phyloP scores from a whole-genome alignment of 1,284 basidiomycete genomes.

The Cryptococcus sp. region DNA sequence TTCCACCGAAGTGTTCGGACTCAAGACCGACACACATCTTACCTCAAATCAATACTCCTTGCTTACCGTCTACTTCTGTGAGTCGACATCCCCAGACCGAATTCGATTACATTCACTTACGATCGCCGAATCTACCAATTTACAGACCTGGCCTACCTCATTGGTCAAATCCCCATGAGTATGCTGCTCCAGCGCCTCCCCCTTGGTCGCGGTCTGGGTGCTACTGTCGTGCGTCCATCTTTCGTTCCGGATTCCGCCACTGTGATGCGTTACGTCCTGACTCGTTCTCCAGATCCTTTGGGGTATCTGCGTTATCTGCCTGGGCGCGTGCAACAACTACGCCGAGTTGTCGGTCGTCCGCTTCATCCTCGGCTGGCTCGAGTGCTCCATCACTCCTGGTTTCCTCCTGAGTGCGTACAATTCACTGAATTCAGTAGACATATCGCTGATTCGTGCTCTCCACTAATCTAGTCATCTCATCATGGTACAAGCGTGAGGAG shows the following conservation, averaged over 20 bases:
- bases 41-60: conserved; percentile 29
- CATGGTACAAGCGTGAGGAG: conserved; percentile 37
- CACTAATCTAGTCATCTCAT: conserved; percentile 18
- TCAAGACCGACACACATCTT: conserved; percentile 32
- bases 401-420: conserved; percentile 26
- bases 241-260: background rate
- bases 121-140: background rate
- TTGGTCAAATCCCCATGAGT: conserved; percentile 29
- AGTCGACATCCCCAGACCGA: conserved; percentile 1
- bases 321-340: conserved; percentile 34
- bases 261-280: background rate
- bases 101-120: background rate
- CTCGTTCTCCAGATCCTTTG: conserved; percentile 13
- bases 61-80: conserved; percentile 35
- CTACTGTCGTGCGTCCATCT: too few species aligned
- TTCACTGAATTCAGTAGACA: background rate
- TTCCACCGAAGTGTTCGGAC: conserved; percentile 16
- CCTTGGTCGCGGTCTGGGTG: conserved; percentile 20
- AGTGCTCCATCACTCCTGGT: conserved; percentile 32
- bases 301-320: conserved; percentile 27
- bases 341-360: conserved; percentile 26
- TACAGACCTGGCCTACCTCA: conserved; percentile 27
- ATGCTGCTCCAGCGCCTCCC: conserved; percentile 32
- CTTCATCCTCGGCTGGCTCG: conserved; percentile 35
- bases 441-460: too few species aligned